Evolutionary conservation across 768 basidiomycete species (phyloP), one percentile per base, ranked within the genome.

Genomic region (Leucocoprinus birnbaumii): DNA sequence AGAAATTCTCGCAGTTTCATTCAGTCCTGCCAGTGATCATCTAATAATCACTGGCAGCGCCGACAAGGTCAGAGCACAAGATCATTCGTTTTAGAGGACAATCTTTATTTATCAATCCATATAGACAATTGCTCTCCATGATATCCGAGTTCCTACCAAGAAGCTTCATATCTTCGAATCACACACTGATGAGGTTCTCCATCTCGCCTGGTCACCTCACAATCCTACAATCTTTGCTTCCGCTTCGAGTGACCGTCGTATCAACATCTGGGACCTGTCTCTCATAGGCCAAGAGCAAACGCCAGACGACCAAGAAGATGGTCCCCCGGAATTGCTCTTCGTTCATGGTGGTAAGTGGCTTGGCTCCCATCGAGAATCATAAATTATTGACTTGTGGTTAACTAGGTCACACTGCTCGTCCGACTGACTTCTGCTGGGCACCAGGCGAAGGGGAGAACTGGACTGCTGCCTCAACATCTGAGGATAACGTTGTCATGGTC

Each of bases 271-370:
- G 97, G 95, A 99, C 72, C 69, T 98, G 55, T 79, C 84, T 21
- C 82, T 88, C 57, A 96, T 98, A 58, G 97, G 97, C 0, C 82
- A 88, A 38, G 97, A 99, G 68, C 97, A 99, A 69, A 91, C 93
- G 1, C 97, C 96, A 3, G 97, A 99, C 61, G 97, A 99, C 65
- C 91, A 94, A 56, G 97, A 99, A 68, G 97, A 99, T 64, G 97
- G 97, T 1, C 94, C 97, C 14, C 97, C 97, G 1, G 97, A 99
- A 69, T 72, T 98, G 55, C 71, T 98, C 60, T 99, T 99, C 69
- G 82, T 98, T 45, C 97, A 99, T 62, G 97, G 97, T 61, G 97
- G 89, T 84, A 75, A 68, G 61, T 52, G 56, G 4, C 22, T 51
- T 48, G 8, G 45, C 2, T 27, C 34, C 48, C 56, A 44, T 51